phyloP scores from a whole-genome alignment of 345 rosid genomes.

The Salix arbutifolia region DNA sequence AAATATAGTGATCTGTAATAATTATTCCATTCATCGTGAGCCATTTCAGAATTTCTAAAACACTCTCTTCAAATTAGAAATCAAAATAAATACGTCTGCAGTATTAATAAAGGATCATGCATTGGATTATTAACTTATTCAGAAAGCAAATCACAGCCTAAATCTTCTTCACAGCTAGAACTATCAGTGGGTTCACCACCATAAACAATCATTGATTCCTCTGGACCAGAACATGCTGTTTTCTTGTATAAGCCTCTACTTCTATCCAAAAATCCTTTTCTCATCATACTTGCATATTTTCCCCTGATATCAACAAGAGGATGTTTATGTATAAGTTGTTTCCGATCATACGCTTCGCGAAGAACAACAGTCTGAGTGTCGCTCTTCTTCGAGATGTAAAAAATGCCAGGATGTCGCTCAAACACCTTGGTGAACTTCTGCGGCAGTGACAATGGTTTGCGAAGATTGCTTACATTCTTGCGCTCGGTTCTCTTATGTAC shows the following conservation, averaged over 20 bases:
- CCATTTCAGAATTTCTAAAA: too few species aligned
- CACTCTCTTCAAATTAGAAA: not conserved
- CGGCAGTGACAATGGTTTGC: constrained; percentile 58
- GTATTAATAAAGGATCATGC: constrained; percentile 4
- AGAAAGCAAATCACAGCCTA: constrained; percentile 23
- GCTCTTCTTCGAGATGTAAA: constrained; percentile 60
- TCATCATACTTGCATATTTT: constrained; percentile 47
- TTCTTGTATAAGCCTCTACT: constrained; percentile 56
- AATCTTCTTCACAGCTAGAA: constrained; percentile 31
- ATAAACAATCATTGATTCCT: constrained; percentile 1
- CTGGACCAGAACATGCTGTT: constrained; percentile 1
- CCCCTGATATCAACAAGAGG: constrained; percentile 54
- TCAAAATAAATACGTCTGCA: too few species aligned
- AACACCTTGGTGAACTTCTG: constrained; percentile 85
- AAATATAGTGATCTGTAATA: too few species aligned
- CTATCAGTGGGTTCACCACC: constrained; percentile 8
- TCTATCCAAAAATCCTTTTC: constrained; percentile 55
- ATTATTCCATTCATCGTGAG: too few species aligned
- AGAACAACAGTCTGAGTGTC: constrained; percentile 75
- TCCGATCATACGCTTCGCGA: constrained; percentile 63
- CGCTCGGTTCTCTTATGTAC: constrained; percentile 66
- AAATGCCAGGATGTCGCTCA: constrained; percentile 83
- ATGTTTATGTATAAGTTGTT: constrained; percentile 45
- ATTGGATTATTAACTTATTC: constrained; percentile 30
- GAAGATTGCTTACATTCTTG: constrained; percentile 72